Evolutionary conservation across 2,329 filamentous ascomycete genomes (phyloP).

Genomic region (Plenodomus tracheiphilus): DNA sequence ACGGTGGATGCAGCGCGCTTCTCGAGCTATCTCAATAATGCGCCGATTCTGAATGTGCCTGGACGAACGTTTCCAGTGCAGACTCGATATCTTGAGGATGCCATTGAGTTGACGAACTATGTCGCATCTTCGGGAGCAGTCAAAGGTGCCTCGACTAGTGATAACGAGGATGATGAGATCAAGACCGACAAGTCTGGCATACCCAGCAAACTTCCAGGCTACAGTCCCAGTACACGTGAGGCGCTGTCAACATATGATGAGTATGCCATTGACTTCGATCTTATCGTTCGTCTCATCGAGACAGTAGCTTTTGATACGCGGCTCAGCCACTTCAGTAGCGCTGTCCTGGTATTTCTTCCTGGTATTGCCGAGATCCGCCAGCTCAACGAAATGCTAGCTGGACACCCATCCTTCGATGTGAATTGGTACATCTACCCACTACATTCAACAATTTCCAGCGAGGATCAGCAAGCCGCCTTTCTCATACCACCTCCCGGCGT

Average conservation of each 20-base stretch:
- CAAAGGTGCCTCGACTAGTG: slow-evolving; percentile 53
- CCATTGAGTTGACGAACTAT: slow-evolving; percentile 83
- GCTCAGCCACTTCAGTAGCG: slow-evolving; percentile 76
- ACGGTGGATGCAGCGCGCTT: slow-evolving; percentile 93
- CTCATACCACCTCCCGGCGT: slow-evolving; percentile 77
- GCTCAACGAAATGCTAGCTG: slow-evolving; percentile 80
- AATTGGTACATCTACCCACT: slow-evolving; percentile 87
- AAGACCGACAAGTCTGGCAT: slow-evolving; percentile 59
- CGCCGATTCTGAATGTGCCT: slow-evolving; percentile 86
- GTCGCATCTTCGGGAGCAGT: slow-evolving; percentile 48
- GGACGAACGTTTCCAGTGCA: slow-evolving; percentile 92
- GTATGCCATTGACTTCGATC: slow-evolving; percentile 85
- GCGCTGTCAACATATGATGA: slow-evolving; percentile 81
- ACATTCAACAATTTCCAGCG: slow-evolving; percentile 92
- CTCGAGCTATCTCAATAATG: slow-evolving; percentile 82
- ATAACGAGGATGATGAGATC: slow-evolving; percentile 53
- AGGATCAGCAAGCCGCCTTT: slow-evolving; percentile 95
- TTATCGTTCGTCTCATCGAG: slow-evolving; percentile 78
- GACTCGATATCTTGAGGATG: slow-evolving; percentile 88
- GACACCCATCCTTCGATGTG: slow-evolving; percentile 73
- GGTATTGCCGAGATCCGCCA: slow-evolving; percentile 91
- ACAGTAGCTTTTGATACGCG: slow-evolving; percentile 71
- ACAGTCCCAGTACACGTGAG: slow-evolving; percentile 75
- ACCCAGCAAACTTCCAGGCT: slow-evolving; percentile 68
- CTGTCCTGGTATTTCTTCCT: slow-evolving; percentile 91